Conservation (phyloP, 2,329 filamentous ascomycete species). For the Daldinia sp. region DNA sequence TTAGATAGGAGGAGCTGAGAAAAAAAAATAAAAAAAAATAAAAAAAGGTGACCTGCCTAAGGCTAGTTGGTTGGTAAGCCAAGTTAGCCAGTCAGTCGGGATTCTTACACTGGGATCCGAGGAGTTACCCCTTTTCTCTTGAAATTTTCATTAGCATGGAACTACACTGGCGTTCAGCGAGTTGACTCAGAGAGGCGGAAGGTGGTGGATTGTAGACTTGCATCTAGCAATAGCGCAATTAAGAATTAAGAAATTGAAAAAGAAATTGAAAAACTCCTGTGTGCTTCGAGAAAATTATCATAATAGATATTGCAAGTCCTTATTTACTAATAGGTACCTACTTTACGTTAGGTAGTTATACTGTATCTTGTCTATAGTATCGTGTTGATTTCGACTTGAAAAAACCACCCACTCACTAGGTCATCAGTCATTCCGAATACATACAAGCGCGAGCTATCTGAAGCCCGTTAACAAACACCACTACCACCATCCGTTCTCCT, state of each 20-base stretch:
- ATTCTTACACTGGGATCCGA: neutral
- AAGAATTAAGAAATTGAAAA: slow-evolving; percentile 1
- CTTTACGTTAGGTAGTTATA: neutral
- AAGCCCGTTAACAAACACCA: neutral
- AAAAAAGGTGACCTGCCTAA: neutral
- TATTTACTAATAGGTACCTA: too few relatives aligned
- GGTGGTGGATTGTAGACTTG: slow-evolving; percentile 16
- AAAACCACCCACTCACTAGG: neutral
- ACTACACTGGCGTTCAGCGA: slow-evolving; percentile 25
- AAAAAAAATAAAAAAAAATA: too few relatives aligned
- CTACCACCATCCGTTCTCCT: neutral
- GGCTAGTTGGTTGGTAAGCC: too few relatives aligned
- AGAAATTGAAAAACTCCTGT: neutral
- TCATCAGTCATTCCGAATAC: neutral
- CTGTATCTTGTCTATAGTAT: neutral
- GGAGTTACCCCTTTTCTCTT: neutral
- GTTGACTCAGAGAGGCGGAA: slow-evolving; percentile 6
- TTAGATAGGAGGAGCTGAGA: neutral
- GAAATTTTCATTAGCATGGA: slow-evolving; percentile 30
- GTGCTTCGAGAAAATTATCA: neutral
- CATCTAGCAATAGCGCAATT: slow-evolving; percentile 33
- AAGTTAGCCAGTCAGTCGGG: neutral
- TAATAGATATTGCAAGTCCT: neutral
- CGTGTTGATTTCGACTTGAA: neutral
- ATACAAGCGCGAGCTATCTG: neutral